Conservation (phyloP, 768 basidiomycete genomes). For the Mycena alexandri region DNA sequence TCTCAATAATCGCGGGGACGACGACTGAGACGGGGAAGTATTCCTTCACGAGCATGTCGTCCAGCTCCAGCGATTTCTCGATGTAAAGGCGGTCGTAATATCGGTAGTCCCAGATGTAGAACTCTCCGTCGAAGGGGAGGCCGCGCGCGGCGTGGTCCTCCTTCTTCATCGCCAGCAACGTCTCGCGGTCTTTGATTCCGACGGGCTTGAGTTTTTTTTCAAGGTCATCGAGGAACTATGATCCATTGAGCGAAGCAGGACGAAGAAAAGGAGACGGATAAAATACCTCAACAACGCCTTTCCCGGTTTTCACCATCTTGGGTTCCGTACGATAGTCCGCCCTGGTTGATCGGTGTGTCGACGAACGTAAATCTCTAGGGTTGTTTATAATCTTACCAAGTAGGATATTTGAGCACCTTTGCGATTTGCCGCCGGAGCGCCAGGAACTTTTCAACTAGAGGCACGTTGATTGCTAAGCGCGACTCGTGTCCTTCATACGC, state of each 20-base stretch:
- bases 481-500: constrained; percentile 79
- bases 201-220: constrained; percentile 80
- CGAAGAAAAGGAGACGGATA: constrained; percentile 10
- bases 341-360: constrained; percentile 44
- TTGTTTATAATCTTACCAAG: constrained; percentile 58
- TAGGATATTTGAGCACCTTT: constrained; percentile 75
- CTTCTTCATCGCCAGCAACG: constrained; percentile 79
- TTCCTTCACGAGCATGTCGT: constrained; percentile 86
- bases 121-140: constrained; percentile 74
- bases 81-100: constrained; percentile 77
- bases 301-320: constrained; percentile 85
- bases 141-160: constrained; percentile 75
- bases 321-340: constrained; percentile 88
- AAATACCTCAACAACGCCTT: constrained; percentile 68
- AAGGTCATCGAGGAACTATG: constrained; percentile 83
- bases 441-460: constrained; percentile 75
- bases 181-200: constrained; percentile 73
- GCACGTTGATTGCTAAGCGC: constrained; percentile 77
- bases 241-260: constrained; percentile 23
- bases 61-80: constrained; percentile 75
- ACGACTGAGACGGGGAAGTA: constrained; percentile 91
- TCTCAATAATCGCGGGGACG: constrained; percentile 83
- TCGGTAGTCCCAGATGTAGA: constrained; percentile 90
- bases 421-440: constrained; percentile 79
- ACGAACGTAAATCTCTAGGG: background rate